phyloP scores from a whole-genome alignment of 352 stramenopile genomes.

The Elongisporangium undulatum region DNA sequence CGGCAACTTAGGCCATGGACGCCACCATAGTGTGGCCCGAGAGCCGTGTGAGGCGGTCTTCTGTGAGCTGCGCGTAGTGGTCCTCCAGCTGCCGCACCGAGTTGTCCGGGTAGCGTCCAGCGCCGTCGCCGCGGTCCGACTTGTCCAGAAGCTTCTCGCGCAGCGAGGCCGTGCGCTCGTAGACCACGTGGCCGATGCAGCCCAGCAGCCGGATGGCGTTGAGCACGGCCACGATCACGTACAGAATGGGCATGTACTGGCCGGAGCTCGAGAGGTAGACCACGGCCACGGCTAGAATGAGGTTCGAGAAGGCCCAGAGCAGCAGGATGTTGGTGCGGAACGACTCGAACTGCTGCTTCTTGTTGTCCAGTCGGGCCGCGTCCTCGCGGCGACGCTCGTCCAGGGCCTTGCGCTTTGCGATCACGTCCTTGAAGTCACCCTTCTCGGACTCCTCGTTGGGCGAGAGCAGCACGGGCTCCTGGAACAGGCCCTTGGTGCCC shows the following conservation, averaged over 20 bases:
- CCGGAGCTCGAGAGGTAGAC: constrained; percentile 55
- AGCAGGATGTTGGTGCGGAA: constrained; percentile 84
- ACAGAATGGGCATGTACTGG: constrained; percentile 66
- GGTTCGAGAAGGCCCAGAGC: constrained; percentile 77
- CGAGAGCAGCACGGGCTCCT: constrained; percentile 42
- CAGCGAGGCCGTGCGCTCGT: constrained; percentile 45
- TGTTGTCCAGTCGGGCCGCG: constrained; percentile 42
- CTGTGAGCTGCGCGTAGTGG: constrained; percentile 63
- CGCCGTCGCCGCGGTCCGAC: constrained; percentile 48
- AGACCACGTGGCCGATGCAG: constrained; percentile 69
- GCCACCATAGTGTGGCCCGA: constrained; percentile 35
- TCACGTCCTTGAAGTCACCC: constrained; percentile 81
- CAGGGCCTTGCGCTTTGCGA: constrained; percentile 65
- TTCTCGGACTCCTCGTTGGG: constrained; percentile 59
- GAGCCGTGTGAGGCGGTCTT: constrained; percentile 54
- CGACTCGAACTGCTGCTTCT: constrained; percentile 76
- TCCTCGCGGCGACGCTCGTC: constrained; percentile 69
- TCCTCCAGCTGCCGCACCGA: constrained; percentile 65
- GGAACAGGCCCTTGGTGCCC: constrained; percentile 72
- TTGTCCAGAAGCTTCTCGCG: constrained; percentile 44
- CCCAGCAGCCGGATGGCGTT: constrained; percentile 66
- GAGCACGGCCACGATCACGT: constrained; percentile 61
- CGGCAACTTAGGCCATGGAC: constrained; percentile 11
- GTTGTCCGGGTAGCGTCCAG: constrained; percentile 38
- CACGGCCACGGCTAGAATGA: constrained; percentile 74